Evolutionary conservation across 306 rosid species (phyloP), one percentile per base, ranked within the genome.

Genomic region (Cucumis cinereus): DNA sequence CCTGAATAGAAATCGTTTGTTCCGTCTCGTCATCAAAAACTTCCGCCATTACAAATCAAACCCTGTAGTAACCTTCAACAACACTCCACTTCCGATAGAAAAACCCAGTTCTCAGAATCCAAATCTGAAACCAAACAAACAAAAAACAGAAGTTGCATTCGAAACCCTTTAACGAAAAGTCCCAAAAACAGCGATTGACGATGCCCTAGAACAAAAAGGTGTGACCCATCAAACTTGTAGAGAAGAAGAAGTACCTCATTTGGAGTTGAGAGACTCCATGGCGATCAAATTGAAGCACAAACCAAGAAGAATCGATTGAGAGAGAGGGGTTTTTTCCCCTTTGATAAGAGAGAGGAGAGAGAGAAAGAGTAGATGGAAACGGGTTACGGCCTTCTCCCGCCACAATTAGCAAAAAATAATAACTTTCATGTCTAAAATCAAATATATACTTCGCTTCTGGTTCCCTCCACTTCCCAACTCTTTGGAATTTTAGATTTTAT

Each of bases 1-100:
- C 99, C 50, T 82, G 62, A 77, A 95, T 87, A 22, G 99, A 86
- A 61, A 90, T 75, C 1, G 97, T 85, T 59, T 84, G 87, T 60
- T 89, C 98, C 28, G 84, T 84, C 55, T 88, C 98, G 67, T 93
- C 97, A 30, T 84, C 97, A 74, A 88, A 90, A 7, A 84, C 40
- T 77, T 58, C 79, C 9, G 89, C 90, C 98, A 93, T 93, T 77
- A 56, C 54, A 74, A 74, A 74, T 56, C 77, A 66, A 47, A 56
- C 78, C 41, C 6, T 22, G 5, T 4, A 28, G 38, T 55, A 20
- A 22, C 19, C 49, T 78, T 55, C 22, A 4, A 30, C 16, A 71
- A 77, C 56, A 40, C 36, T 35, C 70, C 56, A 77, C 54, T 67
- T 57, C 28, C 14, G 45, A 45, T 63, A 66, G 60, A 58, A 59